These are phyloP conservation scores for Beta lomatogona DNA, from an alignment of 179 eudicot genomes.

Conservation along the genomic window DNA sequence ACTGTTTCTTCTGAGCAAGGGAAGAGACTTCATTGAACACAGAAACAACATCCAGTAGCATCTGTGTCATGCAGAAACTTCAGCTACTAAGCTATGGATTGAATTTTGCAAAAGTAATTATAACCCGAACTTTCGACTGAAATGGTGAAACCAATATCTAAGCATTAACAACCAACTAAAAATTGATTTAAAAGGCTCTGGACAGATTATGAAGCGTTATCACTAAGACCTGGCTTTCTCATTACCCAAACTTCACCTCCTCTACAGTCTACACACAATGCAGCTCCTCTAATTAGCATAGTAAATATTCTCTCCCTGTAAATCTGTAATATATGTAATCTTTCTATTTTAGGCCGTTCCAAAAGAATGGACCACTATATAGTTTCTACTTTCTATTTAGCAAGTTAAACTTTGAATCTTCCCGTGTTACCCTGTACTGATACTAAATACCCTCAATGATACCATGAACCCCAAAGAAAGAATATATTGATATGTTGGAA, in stretches of 20 bases:
- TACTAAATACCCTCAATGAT: no score
- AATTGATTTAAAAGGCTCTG: neutral
- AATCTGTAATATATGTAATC: no score
- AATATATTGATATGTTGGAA: no score
- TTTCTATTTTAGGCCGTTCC: no score
- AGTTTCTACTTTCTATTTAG: no score
- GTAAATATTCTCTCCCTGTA: neutral
- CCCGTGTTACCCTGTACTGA: no score
- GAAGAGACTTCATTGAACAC: slow-evolving; percentile 69
- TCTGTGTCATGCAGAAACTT: slow-evolving; percentile 42
- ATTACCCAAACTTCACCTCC: neutral
- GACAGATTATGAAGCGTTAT: neutral
- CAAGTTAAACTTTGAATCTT: no score
- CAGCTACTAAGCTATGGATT: neutral
- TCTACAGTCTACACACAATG: neutral
- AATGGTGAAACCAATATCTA: neutral
- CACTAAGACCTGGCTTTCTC: neutral
- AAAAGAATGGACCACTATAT: no score
- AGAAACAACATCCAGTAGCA: slow-evolving; percentile 72
- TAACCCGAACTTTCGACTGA: neutral
- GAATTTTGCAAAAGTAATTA: neutral
- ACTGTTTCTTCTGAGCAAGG: slow-evolving; percentile 72
- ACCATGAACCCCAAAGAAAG: no score
- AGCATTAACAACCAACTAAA: neutral
- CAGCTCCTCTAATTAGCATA: neutral